Conservation (phyloP, 805 yeast species). For the Lipomyces orientalis region DNA sequence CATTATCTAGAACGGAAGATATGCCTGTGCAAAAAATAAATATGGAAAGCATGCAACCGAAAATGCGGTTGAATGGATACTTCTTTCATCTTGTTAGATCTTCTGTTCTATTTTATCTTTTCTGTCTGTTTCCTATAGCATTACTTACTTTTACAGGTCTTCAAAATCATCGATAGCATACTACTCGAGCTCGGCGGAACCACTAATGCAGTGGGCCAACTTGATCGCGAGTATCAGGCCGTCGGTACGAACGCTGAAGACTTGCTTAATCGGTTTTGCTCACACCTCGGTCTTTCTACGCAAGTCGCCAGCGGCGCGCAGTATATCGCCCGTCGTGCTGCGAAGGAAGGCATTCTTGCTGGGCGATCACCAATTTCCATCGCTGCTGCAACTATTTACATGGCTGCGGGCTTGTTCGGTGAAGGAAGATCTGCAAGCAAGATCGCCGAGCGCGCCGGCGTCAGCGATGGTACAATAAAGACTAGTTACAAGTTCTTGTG, state of each 20-base stretch:
- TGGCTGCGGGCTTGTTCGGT: constrained; percentile 83
- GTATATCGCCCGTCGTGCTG: constrained; percentile 84
- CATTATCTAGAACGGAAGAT: not conserved
- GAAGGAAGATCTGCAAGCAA: constrained; percentile 74
- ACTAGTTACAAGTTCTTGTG: constrained; percentile 83
- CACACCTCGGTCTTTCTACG: constrained; percentile 86
- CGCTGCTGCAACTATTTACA: constrained; percentile 95
- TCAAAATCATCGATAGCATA: constrained; percentile 79
- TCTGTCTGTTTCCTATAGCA: not conserved
- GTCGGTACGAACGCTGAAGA: constrained; percentile 92
- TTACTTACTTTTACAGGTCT: constrained; percentile 41
- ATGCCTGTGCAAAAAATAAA: not conserved
- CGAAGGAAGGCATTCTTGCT: constrained; percentile 89
- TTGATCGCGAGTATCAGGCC: constrained; percentile 58
- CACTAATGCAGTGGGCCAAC: constrained; percentile 37
- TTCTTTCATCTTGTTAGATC: not conserved
- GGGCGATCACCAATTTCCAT: constrained; percentile 97
- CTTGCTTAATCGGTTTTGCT: constrained; percentile 91
- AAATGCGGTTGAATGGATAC: not conserved
- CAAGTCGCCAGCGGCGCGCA: constrained; percentile 92
- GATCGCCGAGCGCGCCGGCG: constrained; percentile 91
- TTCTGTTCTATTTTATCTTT: not conserved
- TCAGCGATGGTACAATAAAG: constrained; percentile 94
- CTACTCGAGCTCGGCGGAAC: constrained; percentile 39
- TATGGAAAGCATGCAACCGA: not conserved